Evolutionary conservation across 2,329 filamentous ascomycete species (phyloP).

Genomic region (Curvularia sp.): DNA sequence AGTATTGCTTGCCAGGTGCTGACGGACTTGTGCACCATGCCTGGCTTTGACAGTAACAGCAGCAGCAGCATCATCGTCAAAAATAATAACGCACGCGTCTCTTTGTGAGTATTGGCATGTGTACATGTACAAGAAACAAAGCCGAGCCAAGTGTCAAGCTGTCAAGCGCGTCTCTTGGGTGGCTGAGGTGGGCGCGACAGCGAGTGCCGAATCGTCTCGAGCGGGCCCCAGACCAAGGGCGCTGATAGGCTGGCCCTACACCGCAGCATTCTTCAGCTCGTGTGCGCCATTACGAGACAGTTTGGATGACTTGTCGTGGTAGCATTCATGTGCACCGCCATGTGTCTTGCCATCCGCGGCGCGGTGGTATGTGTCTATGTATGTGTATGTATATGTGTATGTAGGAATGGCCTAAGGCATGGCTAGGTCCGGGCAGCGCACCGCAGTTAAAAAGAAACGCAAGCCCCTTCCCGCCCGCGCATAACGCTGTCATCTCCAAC

Average conservation of each 20-base stretch:
- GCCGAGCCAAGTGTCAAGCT: not conserved
- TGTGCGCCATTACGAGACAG: constrained; percentile 12
- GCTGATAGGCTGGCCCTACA: constrained; percentile 27
- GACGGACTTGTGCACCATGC: not conserved
- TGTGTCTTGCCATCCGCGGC: not conserved
- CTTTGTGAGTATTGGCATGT: not conserved
- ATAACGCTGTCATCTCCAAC: not conserved
- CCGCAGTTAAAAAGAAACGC: not conserved
- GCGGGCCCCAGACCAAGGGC: constrained; percentile 6
- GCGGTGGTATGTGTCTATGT: not conserved
- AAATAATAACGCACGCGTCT: too few species aligned
- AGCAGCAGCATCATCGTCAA: not conserved
- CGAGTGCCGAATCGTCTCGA: constrained; percentile 17
- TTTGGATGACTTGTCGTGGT: constrained; percentile 18
- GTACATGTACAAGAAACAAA: not conserved
- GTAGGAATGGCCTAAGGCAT: too few species aligned
- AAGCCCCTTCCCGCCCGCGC: not conserved
- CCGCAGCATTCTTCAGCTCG: constrained; percentile 35
- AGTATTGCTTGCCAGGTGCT: not conserved
- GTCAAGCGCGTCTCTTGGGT: not conserved
- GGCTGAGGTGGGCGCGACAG: not conserved
- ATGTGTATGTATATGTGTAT: too few species aligned
- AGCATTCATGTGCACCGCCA: constrained; percentile 23
- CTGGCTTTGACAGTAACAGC: not conserved
- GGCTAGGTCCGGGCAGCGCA: not conserved